Percentiles rank a stretch among this genome's conserved stretches.
These are phyloP conservation scores for Filobasidium uniguttulatum DNA, from an alignment of 1,284 basidiomycete genomes.

Conservation along the genomic window DNA sequence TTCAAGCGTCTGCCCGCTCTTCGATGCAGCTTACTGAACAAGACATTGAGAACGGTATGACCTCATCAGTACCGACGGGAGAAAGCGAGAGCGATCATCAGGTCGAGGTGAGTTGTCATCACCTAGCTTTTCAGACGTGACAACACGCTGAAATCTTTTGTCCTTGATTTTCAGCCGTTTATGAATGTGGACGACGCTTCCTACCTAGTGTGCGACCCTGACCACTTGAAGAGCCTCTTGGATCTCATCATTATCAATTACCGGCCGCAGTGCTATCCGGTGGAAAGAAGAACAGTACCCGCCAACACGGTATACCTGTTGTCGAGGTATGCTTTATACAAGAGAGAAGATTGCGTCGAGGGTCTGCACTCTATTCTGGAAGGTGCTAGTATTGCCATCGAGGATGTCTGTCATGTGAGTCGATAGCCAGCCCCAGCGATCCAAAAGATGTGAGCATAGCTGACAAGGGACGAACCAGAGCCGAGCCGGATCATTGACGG, in stretches of 20 bases:
- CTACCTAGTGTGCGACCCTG: constrained; percentile 82
- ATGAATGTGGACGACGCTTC: constrained; percentile 47
- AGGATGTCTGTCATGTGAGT: constrained; percentile 4
- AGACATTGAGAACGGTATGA: too few relatives aligned
- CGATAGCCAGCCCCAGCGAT: not conserved
- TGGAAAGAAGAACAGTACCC: constrained; percentile 56
- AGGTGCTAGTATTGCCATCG: not conserved
- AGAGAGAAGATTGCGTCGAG: constrained; percentile 51
- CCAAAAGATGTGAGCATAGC: not conserved
- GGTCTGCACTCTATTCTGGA: constrained; percentile 9
- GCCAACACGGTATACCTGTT: constrained; percentile 71
- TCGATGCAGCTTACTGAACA: not conserved
- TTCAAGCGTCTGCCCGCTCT: too few relatives aligned
- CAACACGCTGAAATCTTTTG: not conserved
- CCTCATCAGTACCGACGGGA: too few relatives aligned
- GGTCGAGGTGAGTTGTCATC: too few relatives aligned
- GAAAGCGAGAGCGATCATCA: too few relatives aligned
- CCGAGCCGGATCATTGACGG: constrained; percentile 61
- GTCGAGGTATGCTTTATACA: constrained; percentile 71
- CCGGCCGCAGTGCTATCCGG: constrained; percentile 41
- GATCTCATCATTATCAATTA: constrained; percentile 62
- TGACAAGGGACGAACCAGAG: not conserved
- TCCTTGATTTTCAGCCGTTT: not conserved
- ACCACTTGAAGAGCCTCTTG: constrained; percentile 60
- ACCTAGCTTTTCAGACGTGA: not conserved